Conservation (phyloP, 75 land plant genomes). For the Cryptomeria japonica region DNA sequence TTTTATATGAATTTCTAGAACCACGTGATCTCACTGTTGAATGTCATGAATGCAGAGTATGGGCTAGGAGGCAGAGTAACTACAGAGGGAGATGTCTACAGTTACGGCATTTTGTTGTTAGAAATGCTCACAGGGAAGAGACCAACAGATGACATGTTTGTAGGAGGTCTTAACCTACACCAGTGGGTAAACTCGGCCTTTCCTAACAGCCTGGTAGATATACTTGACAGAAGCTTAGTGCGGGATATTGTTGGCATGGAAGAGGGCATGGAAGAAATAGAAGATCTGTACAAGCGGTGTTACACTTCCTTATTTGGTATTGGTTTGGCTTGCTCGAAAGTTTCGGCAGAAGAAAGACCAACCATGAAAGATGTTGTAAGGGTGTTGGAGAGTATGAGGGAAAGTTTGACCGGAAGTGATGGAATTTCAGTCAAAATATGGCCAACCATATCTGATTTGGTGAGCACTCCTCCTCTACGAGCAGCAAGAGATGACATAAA, state of each 20-base stretch:
- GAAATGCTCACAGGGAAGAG: constrained; percentile 21
- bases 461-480: neutral
- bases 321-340: constrained; percentile 27
- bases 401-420: neutral
- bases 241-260: neutral
- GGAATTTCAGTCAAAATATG: neutral
- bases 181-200: neutral
- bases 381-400: neutral
- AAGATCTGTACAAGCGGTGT: neutral
- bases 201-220: neutral
- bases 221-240: neutral
- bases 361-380: constrained; percentile 30
- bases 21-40: neutral
- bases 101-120: constrained; percentile 29
- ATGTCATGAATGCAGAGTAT: constrained; percentile 25
- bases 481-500: neutral
- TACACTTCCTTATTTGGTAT: neutral
- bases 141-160: constrained; percentile 1
- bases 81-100: constrained; percentile 37
- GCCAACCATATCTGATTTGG: neutral
- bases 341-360: constrained; percentile 26
- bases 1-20: neutral
- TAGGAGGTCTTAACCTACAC: neutral
- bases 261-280: too few species aligned
- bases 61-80: constrained; percentile 15